Evolutionary conservation across 768 basidiomycete genomes (phyloP).

Genomic region (Mycena filopes): DNA sequence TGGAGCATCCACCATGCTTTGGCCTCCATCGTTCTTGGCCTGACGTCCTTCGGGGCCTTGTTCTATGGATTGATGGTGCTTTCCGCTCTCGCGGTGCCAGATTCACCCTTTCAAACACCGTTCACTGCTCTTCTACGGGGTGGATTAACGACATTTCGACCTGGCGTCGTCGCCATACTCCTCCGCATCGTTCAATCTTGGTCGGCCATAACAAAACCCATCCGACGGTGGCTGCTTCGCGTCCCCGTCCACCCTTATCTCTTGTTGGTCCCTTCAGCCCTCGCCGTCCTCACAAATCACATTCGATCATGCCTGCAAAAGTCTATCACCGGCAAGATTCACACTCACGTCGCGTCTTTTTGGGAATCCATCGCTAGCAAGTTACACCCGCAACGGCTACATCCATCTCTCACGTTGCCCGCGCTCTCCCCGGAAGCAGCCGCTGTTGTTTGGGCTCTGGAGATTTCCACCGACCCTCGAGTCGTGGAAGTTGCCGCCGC

Average conservation of each 20-base stretch:
- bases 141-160: not conserved
- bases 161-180: not conserved
- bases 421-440: not conserved
- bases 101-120: slow-evolving; percentile 13
- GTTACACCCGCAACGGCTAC: too few relatives aligned
- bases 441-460: slow-evolving; percentile 6
- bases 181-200: not conserved
- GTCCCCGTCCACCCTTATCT: too few relatives aligned
- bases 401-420: not conserved
- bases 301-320: too few relatives aligned
- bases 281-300: too few relatives aligned
- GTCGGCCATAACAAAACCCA: too few relatives aligned
- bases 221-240: too few relatives aligned
- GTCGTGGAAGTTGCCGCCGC: not conserved
- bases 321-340: too few relatives aligned
- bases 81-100: not conserved
- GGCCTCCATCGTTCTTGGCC: not conserved
- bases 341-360: too few relatives aligned
- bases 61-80: not conserved
- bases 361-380: not conserved
- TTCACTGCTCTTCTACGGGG: not conserved
- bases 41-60: not conserved
- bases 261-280: too few relatives aligned
- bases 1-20: not conserved
- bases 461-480: slow-evolving; percentile 5